Percentiles rank a stretch among this genome's conserved stretches.
phyloP scores from a whole-genome alignment of 1,284 basidiomycete species.

The Rhodotorula sp. region DNA sequence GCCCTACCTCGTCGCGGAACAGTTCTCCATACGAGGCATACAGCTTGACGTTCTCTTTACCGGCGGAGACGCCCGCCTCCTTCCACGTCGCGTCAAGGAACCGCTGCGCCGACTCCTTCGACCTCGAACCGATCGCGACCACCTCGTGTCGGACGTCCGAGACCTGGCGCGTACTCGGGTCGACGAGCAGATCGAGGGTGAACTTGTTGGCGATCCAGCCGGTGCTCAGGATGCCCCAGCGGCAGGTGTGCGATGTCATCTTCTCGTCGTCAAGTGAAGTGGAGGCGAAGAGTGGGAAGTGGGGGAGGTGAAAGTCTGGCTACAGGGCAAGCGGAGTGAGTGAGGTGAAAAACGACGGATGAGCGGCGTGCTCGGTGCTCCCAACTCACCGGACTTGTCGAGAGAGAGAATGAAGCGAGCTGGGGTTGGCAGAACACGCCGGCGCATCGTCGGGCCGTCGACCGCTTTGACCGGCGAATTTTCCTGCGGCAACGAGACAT shows the following conservation, averaged over 20 bases:
- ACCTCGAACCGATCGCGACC: constrained; percentile 53
- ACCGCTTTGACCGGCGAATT: no score
- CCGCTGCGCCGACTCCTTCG: constrained; percentile 47
- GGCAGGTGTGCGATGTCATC: neutral
- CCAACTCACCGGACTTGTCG: no score
- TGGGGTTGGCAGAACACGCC: no score
- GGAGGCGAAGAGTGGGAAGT: neutral
- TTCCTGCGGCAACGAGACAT: no score
- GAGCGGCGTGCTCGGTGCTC: no score
- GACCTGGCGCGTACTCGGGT: constrained; percentile 48
- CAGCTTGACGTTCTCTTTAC: constrained; percentile 31
- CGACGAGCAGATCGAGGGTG: constrained; percentile 50
- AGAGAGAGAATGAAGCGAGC: no score
- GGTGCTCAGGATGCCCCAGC: constrained; percentile 25
- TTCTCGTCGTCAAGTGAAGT: neutral
- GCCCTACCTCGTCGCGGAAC: constrained; percentile 45
- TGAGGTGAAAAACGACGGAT: no score
- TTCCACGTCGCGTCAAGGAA: constrained; percentile 50
- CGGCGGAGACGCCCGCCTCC: constrained; percentile 45
- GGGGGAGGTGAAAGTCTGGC: neutral
- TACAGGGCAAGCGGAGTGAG: no score
- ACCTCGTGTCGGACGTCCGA: constrained; percentile 54
- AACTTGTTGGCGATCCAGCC: constrained; percentile 50
- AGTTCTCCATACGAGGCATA: constrained; percentile 52
- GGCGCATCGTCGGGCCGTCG: no score